Conservation (phyloP, 495 filamentous ascomycete genomes). For the Choiromyces venosus region DNA sequence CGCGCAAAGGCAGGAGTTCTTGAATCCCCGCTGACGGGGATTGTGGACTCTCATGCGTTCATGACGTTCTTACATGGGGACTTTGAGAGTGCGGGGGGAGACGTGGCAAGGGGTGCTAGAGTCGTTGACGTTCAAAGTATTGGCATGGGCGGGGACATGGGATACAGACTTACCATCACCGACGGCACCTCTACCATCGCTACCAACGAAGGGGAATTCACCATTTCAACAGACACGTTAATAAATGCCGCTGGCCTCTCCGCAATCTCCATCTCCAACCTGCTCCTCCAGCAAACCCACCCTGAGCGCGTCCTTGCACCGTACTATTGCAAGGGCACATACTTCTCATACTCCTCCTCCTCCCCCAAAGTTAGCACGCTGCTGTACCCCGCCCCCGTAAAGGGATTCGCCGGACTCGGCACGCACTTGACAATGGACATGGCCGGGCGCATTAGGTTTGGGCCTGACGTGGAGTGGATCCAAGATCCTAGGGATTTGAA, state of each 20-base stretch:
- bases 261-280: slow-evolving; percentile 72
- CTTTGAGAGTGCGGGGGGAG: slow-evolving; percentile 72
- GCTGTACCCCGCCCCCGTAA: slow-evolving; percentile 77
- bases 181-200: slow-evolving; percentile 29
- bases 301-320: slow-evolving; percentile 53
- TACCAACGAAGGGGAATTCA: slow-evolving; percentile 50
- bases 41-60: slow-evolving; percentile 77
- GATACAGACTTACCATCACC: slow-evolving; percentile 53
- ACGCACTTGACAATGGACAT: slow-evolving; percentile 93
- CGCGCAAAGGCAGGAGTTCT: slow-evolving; percentile 64
- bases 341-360: slow-evolving; percentile 74
- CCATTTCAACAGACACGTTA: slow-evolving; percentile 66
- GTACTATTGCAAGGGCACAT: slow-evolving; percentile 89
- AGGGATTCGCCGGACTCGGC: slow-evolving; percentile 76
- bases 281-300: slow-evolving; percentile 57
- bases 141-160: slow-evolving; percentile 47
- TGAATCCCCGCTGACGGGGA: slow-evolving; percentile 78
- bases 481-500: slow-evolving; percentile 50
- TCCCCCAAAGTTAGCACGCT: slow-evolving; percentile 64
- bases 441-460: slow-evolving; percentile 79
- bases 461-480: slow-evolving; percentile 94
- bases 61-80: slow-evolving; percentile 74
- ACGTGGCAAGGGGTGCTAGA: slow-evolving; percentile 57
- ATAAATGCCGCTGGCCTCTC: slow-evolving; percentile 82
- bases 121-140: slow-evolving; percentile 57